A percentile compares a stretch with the other conserved stretches of the same genome.
These are phyloP conservation scores for Backusella macrospora DNA, from an alignment of 192 early-diverging fungal species.

Conservation along the genomic window DNA sequence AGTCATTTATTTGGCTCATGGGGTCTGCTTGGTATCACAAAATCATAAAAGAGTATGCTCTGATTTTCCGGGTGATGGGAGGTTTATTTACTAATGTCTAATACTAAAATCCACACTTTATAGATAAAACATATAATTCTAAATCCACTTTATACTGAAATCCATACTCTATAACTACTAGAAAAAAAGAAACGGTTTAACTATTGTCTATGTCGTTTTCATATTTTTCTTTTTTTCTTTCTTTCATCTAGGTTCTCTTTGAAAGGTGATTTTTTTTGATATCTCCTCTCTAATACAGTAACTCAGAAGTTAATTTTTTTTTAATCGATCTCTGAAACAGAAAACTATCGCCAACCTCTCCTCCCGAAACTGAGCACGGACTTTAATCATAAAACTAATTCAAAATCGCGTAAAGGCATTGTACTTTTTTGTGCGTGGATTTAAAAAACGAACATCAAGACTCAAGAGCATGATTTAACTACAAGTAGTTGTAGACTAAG, in stretches of 20 bases:
- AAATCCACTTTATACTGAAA: too few relatives aligned
- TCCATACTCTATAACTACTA: too few relatives aligned
- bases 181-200: too few relatives aligned
- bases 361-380: background rate
- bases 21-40: background rate
- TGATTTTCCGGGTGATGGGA: too few relatives aligned
- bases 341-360: background rate
- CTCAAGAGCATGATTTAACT: background rate
- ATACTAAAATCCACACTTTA: background rate
- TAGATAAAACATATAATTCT: too few relatives aligned
- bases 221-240: background rate
- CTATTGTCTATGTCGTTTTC: background rate
- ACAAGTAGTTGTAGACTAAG: background rate
- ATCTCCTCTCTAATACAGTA: background rate
- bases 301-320: background rate
- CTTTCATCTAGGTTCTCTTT: background rate
- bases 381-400: background rate
- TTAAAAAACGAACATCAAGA: background rate
- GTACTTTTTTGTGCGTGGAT: background rate
- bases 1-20: conserved; percentile 15
- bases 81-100: too few relatives aligned
- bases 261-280: background rate
- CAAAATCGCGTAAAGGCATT: background rate
- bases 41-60: background rate
- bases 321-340: conserved; percentile 3